Base-by-base conservation (phyloP, 768 basidiomycete genomes). In the Boletus vermiculosoides region DNA sequence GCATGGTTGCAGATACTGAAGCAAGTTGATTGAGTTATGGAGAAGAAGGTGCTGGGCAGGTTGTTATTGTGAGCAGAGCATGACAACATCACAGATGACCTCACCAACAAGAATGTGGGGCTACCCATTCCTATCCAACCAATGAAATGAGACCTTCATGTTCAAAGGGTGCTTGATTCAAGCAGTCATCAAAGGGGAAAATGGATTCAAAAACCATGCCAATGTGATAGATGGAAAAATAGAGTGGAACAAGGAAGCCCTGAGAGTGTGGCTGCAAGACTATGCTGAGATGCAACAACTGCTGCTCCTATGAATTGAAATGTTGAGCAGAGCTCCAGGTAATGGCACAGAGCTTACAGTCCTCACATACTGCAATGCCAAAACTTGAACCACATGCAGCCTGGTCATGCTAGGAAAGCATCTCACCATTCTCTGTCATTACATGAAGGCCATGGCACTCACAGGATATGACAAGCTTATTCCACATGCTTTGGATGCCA, bases 391-490 rank as follows among this genome's bases (percentile, higher is more conserved):
- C 3, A 50, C 37, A 10, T 6, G 41, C 22, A 56, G 25, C 12
- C 41, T 56, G 0, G 25, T 50, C 3, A 50, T n/a, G n/a, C n/a
- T n/a, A n/a, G n/a, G n/a, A n/a, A n/a, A n/a, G n/a, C n/a, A n/a
- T n/a, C n/a, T n/a, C 3, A 45, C 41, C 16, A n/a, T 56, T 3
- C 48, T 56, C 1, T 39, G 50, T 6, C 28, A 52, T 13, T 62
- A 61, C 2, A 15, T 7, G 1, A 62, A 62, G 12, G 61, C 52
- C 0, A 33, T 23, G 0, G 13, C 55, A 0, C 22, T 61, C 1
- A 56, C 40, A 0, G 45, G 52, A 0, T 49, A 51, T 0, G 55
- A 62, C n/a, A 62, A 54, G n/a, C 39, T 62, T 0, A 56, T 62
- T 13, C 50, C 54, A 0, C 60, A 61, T 11, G 4, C 36, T 0